phyloP scores from a whole-genome alignment of 1,284 basidiomycete genomes.

The Malassezia globosa region DNA sequence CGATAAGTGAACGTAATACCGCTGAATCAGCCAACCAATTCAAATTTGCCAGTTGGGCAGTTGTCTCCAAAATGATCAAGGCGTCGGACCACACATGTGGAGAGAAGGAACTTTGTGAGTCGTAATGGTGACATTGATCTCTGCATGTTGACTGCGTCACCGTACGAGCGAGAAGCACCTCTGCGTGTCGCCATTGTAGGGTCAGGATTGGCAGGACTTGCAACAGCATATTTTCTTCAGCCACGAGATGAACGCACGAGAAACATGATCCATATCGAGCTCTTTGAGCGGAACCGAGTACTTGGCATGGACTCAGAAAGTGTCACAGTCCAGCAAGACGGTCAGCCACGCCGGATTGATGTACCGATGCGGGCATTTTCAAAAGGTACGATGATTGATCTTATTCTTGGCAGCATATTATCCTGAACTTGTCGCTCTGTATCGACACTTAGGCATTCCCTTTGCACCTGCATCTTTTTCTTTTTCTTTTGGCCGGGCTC shows the following conservation, averaged over 20 bases:
- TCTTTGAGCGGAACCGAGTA: slow-evolving; percentile 32
- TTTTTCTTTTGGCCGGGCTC: slow-evolving; percentile 25
- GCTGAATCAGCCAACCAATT: no score
- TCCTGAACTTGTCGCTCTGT: slow-evolving; percentile 32
- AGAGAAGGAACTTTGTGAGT: no score
- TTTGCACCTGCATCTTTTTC: slow-evolving; percentile 29
- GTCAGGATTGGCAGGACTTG: slow-evolving; percentile 71
- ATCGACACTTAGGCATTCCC: slow-evolving; percentile 25
- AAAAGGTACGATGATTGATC: slow-evolving; percentile 21
- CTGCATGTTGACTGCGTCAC: no score
- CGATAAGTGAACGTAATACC: no score
- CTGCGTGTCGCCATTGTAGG: slow-evolving; percentile 64
- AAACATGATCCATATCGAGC: slow-evolving; percentile 22
- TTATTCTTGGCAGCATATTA: slow-evolving; percentile 42
- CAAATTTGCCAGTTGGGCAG: no score
- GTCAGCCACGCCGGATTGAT: slow-evolving; percentile 24
- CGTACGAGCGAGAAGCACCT: background rate
- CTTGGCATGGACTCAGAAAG: slow-evolving; percentile 42
- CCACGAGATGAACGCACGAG: background rate
- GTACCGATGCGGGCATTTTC: slow-evolving; percentile 45
- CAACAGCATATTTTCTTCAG: slow-evolving; percentile 71
- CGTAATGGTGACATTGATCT: no score
- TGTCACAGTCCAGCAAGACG: slow-evolving; percentile 22
- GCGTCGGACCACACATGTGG: no score
- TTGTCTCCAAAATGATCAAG: no score